Conservation (phyloP, 805 yeast species). For the Tetrapisispora taiwanensis region DNA sequence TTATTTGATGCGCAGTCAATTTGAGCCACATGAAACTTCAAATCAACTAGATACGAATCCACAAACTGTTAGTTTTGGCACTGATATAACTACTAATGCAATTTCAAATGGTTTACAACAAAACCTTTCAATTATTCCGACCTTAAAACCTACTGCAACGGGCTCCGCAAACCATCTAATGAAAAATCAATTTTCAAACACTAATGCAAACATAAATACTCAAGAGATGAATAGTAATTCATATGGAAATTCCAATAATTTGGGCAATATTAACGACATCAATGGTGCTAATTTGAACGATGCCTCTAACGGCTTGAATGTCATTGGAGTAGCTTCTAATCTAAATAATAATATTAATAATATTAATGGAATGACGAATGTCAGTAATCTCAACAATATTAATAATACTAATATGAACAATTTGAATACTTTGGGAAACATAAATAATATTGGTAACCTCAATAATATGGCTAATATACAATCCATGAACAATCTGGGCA, state of each 20-base stretch:
- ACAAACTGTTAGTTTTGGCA: constrained; percentile 10
- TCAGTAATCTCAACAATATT: background rate
- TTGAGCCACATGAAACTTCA: constrained; percentile 2
- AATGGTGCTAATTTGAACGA: background rate
- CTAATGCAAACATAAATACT: background rate
- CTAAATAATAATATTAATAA: background rate
- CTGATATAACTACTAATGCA: constrained; percentile 3
- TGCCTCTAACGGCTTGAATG: no score
- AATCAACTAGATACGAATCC: constrained; percentile 2
- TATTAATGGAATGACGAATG: background rate
- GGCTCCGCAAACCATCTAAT: constrained; percentile 28
- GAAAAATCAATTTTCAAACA: constrained; percentile 13
- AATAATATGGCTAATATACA: background rate
- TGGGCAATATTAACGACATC: background rate
- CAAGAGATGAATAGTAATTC: background rate
- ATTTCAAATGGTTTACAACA: background rate
- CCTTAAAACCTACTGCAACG: constrained; percentile 13
- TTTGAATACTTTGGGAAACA: background rate
- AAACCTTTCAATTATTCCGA: background rate
- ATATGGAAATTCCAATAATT: constrained; percentile 1
- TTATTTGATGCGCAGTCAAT: constrained; percentile 22
- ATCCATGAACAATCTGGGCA: background rate
- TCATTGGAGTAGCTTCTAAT: background rate
- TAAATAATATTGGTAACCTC: background rate
- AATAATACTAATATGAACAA: background rate